Base-by-base conservation (phyloP, 2,329 filamentous ascomycete genomes). In the Phoma herbarum region DNA sequence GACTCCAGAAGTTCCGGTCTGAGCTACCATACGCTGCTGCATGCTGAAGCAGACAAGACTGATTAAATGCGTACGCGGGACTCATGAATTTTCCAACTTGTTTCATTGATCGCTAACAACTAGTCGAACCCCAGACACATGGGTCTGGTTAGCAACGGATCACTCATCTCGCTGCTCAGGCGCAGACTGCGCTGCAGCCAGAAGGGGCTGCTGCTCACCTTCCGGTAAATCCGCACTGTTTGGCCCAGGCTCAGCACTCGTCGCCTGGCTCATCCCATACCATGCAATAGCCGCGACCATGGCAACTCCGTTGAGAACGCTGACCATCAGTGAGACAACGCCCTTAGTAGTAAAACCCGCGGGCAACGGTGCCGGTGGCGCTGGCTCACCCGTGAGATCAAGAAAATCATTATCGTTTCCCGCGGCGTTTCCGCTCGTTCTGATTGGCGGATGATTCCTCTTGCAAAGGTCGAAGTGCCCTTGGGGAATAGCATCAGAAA, bases 221-320 rank as follows among this genome's bases (percentile, higher is more conserved):
- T 31, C 25, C 26, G 18, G n/a, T 14, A 16, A 4, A 4, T 53
- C 33, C 16, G 26, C 20, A 33, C 14, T 12, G 42, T 22, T 2
- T 25, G 31, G 14, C 4, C 12, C 23, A 14, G 31, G 9, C 23
- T 45, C 31, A 10, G 35, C 18, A n/a, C 28, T 18, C n/a, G 41
- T 22, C 5, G 23, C 39, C 12, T 33, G 29, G 4, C 31, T 10
- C 48, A 57, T 28, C 2, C 55, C 55, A 31, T 57, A 57, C 55
- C 55, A 57, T 4, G 55, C 55, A 29, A 57, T 57, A 6, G 29
- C 29, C 3, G 43, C 55, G 9, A 57, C 28, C 55, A 57, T 57
- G 2, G 23, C 26, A 4, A 52, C 22, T 1, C 33, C 55, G 20
- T 52, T 57, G 4, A 57, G 20, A 0, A 31, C 16, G 25, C 55